Evolutionary conservation across 208 protist species (phyloP).

Genomic region (Herpetomonas samuelpessoai): DNA sequence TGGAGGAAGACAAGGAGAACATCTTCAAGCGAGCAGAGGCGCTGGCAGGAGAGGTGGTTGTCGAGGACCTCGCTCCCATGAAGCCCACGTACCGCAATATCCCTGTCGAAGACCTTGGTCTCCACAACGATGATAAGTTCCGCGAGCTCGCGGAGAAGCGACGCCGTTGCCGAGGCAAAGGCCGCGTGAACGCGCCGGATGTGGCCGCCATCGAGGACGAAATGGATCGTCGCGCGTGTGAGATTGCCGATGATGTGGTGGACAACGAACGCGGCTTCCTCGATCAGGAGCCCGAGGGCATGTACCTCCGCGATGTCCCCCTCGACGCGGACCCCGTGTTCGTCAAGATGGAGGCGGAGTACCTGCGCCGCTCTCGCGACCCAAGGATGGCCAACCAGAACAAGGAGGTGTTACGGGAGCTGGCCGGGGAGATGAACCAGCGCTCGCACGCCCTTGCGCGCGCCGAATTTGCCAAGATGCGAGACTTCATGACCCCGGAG

Average conservation of each 20-base stretch:
- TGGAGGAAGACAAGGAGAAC: slow-evolving; percentile 38
- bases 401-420: slow-evolving; percentile 57
- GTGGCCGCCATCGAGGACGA: slow-evolving; percentile 66
- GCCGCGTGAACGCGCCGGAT: slow-evolving; percentile 38
- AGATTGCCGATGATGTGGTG: slow-evolving; percentile 81
- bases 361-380: slow-evolving; percentile 53
- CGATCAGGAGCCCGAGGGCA: slow-evolving; percentile 78
- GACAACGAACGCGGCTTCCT: slow-evolving; percentile 72
- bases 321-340: slow-evolving; percentile 76
- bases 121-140: slow-evolving; percentile 67
- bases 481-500: slow-evolving; percentile 71
- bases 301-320: slow-evolving; percentile 72
- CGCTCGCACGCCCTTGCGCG: slow-evolving; percentile 67
- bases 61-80: slow-evolving; percentile 51
- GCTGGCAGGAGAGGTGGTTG: slow-evolving; percentile 60
- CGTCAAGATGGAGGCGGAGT: slow-evolving; percentile 69
- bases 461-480: slow-evolving; percentile 57
- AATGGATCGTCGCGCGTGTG: slow-evolving; percentile 64
- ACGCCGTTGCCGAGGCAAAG: slow-evolving; percentile 23
- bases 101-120: slow-evolving; percentile 61
- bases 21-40: slow-evolving; percentile 37
- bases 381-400: slow-evolving; percentile 52
- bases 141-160: slow-evolving; percentile 44
- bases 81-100: slow-evolving; percentile 60
- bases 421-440: slow-evolving; percentile 66